These are phyloP conservation scores for Yamadazyma buinensis DNA, from an alignment of 1,139 yeast genomes.

Conservation along the genomic window DNA sequence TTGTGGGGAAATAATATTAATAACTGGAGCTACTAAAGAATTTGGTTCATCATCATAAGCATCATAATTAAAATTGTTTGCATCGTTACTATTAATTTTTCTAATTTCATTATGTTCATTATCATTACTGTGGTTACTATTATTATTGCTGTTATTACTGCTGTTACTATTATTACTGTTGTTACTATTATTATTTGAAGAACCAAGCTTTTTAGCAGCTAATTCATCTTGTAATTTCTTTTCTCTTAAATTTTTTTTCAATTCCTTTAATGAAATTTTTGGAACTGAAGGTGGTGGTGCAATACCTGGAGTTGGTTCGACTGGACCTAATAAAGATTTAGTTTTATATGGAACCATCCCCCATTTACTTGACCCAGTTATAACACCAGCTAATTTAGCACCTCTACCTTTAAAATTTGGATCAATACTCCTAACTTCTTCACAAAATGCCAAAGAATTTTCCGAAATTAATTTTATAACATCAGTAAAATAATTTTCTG, in stretches of 20 bases:
- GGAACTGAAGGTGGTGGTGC: slow-evolving; percentile 10
- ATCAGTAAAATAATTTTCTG: slow-evolving; percentile 30
- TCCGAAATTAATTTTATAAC: slow-evolving; percentile 35
- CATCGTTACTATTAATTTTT: too few species aligned
- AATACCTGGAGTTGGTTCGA: slow-evolving; percentile 17
- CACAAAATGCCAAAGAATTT: slow-evolving; percentile 34
- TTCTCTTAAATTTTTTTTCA: slow-evolving; percentile 26
- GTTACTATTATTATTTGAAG: too few species aligned
- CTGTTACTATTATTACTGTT: too few species aligned
- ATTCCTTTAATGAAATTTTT: slow-evolving; percentile 34
- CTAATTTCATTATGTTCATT: too few species aligned
- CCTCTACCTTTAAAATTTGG: slow-evolving; percentile 44
- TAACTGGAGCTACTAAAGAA: slow-evolving; percentile 8
- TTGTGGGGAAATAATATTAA: slow-evolving; percentile 9
- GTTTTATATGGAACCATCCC: slow-evolving; percentile 41
- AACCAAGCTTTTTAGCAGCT: neutral
- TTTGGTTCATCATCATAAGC: neutral
- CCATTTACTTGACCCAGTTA: slow-evolving; percentile 44
- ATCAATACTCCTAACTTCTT: slow-evolving; percentile 32
- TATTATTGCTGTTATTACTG: too few species aligned
- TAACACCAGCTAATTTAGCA: slow-evolving; percentile 42
- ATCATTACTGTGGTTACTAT: too few species aligned
- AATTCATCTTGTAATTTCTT: slow-evolving; percentile 7
- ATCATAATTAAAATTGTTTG: too few species aligned
- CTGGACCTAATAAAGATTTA: slow-evolving; percentile 37